A percentile compares a stretch with the other conserved stretches of the same genome.
Conservation (phyloP, 208 protist genomes). For the Crithidia expoeki region DNA sequence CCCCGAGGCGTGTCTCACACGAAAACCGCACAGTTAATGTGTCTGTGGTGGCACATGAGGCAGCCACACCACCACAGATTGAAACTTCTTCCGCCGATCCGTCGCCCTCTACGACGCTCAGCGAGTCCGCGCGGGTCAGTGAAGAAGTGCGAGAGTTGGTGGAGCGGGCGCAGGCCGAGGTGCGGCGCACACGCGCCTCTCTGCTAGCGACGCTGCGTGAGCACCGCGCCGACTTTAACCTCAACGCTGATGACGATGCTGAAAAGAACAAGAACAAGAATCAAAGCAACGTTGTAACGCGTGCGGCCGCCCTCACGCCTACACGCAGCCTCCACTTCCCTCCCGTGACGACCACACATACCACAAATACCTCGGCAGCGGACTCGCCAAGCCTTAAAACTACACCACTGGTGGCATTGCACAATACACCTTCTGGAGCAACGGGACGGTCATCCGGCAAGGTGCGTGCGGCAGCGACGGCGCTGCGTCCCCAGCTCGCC, state of each 20-base stretch:
- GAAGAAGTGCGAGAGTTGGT: slow-evolving; percentile 73
- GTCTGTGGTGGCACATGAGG: too few species aligned
- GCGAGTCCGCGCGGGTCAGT: slow-evolving; percentile 51
- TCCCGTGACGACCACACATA: not conserved
- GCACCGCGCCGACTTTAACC: slow-evolving; percentile 22
- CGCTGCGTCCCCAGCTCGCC: slow-evolving; percentile 34
- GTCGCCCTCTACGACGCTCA: slow-evolving; percentile 21
- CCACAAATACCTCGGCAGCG: not conserved
- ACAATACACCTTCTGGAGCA: slow-evolving; percentile 3
- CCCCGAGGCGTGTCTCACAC: not conserved
- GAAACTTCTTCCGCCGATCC: not conserved
- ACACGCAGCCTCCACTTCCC: not conserved
- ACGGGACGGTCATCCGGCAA: slow-evolving; percentile 11
- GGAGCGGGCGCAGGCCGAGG: slow-evolving; percentile 61
- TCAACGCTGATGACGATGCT: not conserved
- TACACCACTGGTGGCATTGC: too few species aligned
- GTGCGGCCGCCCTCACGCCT: not conserved
- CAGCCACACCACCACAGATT: not conserved
- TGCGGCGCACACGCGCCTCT: slow-evolving; percentile 70
- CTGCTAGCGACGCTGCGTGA: slow-evolving; percentile 54
- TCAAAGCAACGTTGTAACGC: not conserved
- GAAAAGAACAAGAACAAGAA: not conserved
- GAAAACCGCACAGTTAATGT: not conserved
- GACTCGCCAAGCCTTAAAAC: not conserved
- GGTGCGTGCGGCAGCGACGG: slow-evolving; percentile 2